Percentiles rank a stretch among this genome's conserved stretches.
Conservation (phyloP, 352 stramenopile species). For the Peronospora belbahrii region DNA sequence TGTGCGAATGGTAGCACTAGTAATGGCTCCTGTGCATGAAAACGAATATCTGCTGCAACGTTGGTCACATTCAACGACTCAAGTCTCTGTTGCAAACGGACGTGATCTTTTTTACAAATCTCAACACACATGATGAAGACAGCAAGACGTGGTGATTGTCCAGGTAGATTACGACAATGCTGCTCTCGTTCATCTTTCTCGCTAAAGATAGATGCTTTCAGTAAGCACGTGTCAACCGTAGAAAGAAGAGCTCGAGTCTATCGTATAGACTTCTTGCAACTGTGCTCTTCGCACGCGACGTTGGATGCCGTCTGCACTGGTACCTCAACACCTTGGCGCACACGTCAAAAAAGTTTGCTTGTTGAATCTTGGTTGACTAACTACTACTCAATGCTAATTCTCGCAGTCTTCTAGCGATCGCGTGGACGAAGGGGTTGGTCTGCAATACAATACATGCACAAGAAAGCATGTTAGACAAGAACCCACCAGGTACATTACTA, state of each 20-base stretch:
- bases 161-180: background rate
- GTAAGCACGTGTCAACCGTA: background rate
- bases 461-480: conserved; percentile 1
- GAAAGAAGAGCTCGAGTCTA: background rate
- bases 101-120: too few relatives aligned
- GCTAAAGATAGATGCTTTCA: background rate
- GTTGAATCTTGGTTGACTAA: conserved; percentile 12
- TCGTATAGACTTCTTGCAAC: background rate
- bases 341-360: conserved; percentile 23
- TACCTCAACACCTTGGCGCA: background rate
- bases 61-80: too few relatives aligned
- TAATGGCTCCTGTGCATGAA: too few relatives aligned
- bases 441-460: conserved; percentile 14
- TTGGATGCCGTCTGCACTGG: background rate
- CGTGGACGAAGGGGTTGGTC: conserved; percentile 64
- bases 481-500: background rate
- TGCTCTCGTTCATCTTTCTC: background rate
- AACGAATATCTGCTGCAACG: too few relatives aligned
- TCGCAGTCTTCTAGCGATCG: conserved; percentile 54
- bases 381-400: conserved; percentile 39
- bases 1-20: too few relatives aligned
- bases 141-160: too few relatives aligned
- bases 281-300: background rate
- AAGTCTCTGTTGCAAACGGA: too few relatives aligned
- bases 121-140: too few relatives aligned